Conservation (phyloP, 192 early-diverging fungal species). For the Rhizophlyctis rosea region DNA sequence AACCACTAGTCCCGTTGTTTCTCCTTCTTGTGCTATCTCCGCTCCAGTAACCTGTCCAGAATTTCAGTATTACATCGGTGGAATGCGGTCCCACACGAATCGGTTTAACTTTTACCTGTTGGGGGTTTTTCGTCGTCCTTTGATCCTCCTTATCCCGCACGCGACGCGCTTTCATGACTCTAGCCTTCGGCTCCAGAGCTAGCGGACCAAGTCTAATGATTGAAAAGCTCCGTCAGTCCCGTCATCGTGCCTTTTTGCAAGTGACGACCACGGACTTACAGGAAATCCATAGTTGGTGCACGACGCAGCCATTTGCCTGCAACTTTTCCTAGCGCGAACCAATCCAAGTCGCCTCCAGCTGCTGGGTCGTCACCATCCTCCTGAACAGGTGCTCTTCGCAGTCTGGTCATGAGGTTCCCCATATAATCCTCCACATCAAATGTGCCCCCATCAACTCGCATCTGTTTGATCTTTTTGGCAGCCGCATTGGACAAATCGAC, state of each 20-base stretch:
- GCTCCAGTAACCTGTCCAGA: conserved; percentile 53
- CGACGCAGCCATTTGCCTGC: conserved; percentile 51
- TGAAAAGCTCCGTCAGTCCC: neutral
- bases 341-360: conserved; percentile 43
- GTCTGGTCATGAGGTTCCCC: conserved; percentile 49
- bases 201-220: conserved; percentile 64
- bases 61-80: neutral
- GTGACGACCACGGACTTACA: no score
- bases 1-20: conserved; percentile 80
- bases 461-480: conserved; percentile 71
- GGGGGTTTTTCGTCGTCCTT: no score
- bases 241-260: no score
- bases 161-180: no score
- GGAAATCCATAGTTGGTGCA: conserved; percentile 72
- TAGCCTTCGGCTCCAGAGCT: conserved; percentile 55
- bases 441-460: conserved; percentile 68
- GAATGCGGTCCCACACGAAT: conserved; percentile 5
- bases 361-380: conserved; percentile 47
- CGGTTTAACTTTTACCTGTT: conserved; percentile 17
- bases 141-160: no score
- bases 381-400: conserved; percentile 21
- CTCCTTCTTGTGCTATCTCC: conserved; percentile 78
- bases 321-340: conserved; percentile 56
- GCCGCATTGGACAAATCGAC: conserved; percentile 70
- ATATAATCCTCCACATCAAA: conserved; percentile 81